phyloP scores from a whole-genome alignment of 1,139 yeast species.

The Candida freyschussii region DNA sequence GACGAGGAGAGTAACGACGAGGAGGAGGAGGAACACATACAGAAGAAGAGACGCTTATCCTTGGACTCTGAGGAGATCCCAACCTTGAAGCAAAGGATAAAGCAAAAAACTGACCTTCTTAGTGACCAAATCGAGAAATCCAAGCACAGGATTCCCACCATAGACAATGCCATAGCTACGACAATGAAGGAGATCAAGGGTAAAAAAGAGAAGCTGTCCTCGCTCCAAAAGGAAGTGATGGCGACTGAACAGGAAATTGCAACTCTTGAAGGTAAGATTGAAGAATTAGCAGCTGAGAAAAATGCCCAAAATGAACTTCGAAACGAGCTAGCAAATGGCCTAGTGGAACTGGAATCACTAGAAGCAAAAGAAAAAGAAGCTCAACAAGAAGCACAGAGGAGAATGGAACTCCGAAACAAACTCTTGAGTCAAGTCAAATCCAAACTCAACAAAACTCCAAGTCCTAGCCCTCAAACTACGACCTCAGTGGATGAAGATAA shows the following conservation, averaged over 20 bases:
- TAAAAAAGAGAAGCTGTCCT: neutral
- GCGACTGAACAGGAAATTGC: slow-evolving; percentile 1
- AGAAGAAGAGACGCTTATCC: slow-evolving; percentile 7
- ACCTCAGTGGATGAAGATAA: no score
- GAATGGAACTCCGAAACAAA: slow-evolving; percentile 8
- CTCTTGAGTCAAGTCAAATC: slow-evolving; percentile 8
- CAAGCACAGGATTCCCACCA: neutral
- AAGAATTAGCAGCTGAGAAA: slow-evolving; percentile 1
- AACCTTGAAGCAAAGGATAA: slow-evolving; percentile 7
- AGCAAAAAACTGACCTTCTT: slow-evolving; percentile 4
- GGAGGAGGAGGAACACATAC: slow-evolving; percentile 7
- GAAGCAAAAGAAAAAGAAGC: slow-evolving; percentile 11
- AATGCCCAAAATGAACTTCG: slow-evolving; percentile 1
- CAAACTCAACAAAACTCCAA: no score
- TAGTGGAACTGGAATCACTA: slow-evolving; percentile 15
- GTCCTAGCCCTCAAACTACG: no score
- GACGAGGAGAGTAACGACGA: slow-evolving; percentile 15
- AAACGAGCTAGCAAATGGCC: slow-evolving; percentile 7
- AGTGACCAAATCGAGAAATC: slow-evolving; percentile 6
- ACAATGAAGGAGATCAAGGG: no score
- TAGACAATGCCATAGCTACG: neutral
- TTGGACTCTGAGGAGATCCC: slow-evolving; percentile 5
- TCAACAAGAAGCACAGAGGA: slow-evolving; percentile 7
- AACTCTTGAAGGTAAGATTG: slow-evolving; percentile 6
- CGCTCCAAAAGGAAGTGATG: slow-evolving; percentile 1